Evolutionary conservation across 1,139 yeast species (phyloP), one percentile per base, ranked within the genome.

Genomic region (Chernovozyma sophiae-reginae): DNA sequence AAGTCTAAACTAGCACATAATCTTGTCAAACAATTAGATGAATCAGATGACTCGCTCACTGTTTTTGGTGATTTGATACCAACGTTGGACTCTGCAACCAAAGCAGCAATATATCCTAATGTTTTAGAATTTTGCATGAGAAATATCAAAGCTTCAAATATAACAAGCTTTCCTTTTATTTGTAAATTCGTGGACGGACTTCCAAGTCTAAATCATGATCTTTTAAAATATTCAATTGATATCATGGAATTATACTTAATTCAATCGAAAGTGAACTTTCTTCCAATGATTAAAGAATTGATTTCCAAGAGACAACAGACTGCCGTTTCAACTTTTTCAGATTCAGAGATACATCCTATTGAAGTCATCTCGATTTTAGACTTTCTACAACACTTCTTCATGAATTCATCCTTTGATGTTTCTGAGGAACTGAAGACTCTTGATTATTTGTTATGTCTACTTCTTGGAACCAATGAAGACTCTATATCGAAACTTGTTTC

Each of bases 331-430:
- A 13, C 29, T 7, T 16, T 8, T 8, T 7, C 6, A 6, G 12
- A 11, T 14, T 7, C 12, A 6, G 29, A 26, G 18, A 23, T 23
- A 11, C 23, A 18, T 1, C 32, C 25, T 22, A 43, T 42, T n/a
- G 32, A 37, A 4, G 33, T 46, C 16, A 7, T 36, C 16, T 15
- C 38, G 2, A 35, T 49, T 4, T 40, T 50, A 26, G 40, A 36
- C 13, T 35, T 37, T 24, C 23, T 35, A 12, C 38, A 37, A 79
- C 47, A 84, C 76, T 2, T 73, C 75, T 49, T 75, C 79, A 38
- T 54, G 80, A 51, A 55, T 76, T 15, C 77, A 77, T 43, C 77
- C 79, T 37, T 83, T 4, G 12, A 10, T 14, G 33, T 20, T 8
- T 18, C 28, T 2, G 34, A 36, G 11, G 44, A 31, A 13, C n/a